phyloP scores from a whole-genome alignment of 345 rosid genomes.

The Acer campestre region DNA sequence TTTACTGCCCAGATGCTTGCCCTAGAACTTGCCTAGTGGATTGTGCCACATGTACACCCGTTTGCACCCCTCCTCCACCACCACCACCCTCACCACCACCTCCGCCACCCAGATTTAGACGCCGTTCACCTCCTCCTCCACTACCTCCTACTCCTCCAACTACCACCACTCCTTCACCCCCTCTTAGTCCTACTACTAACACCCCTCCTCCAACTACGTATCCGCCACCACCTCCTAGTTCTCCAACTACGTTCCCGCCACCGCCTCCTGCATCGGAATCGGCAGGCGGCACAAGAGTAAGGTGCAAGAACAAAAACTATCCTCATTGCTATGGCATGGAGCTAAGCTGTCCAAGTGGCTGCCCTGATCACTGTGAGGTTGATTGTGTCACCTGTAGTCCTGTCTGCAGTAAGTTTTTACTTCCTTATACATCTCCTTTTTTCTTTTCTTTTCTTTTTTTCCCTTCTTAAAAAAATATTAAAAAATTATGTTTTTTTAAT shows the following conservation, averaged over 20 bases:
- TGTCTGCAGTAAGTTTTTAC: slow-evolving; percentile 30
- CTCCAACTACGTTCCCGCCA: too few relatives aligned
- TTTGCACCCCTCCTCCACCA: slow-evolving; percentile 11
- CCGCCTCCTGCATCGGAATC: slow-evolving; percentile 1
- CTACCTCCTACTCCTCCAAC: neutral
- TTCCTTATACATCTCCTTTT: neutral
- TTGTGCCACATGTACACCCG: slow-evolving; percentile 9
- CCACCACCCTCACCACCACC: slow-evolving; percentile 1
- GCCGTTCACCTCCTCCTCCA: slow-evolving; percentile 9
- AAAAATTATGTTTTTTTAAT: too few relatives aligned
- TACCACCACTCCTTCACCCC: neutral
- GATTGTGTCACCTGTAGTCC: slow-evolving; percentile 34
- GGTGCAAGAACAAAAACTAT: slow-evolving; percentile 25
- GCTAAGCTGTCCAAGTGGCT: slow-evolving; percentile 20
- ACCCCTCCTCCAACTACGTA: neutral
- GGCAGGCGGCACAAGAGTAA: neutral
- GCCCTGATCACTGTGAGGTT: slow-evolving; percentile 29
- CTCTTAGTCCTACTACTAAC: neutral
- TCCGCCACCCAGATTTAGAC: neutral
- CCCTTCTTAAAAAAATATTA: too few relatives aligned
- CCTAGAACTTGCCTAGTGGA: slow-evolving; percentile 12
- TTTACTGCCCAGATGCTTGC: slow-evolving; percentile 12
- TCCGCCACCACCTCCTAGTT: neutral
- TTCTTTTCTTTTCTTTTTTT: too few relatives aligned
- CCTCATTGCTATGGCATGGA: slow-evolving; percentile 19